phyloP scores from a whole-genome alignment of 352 stramenopile genomes.

The Aphanomyces astaci region DNA sequence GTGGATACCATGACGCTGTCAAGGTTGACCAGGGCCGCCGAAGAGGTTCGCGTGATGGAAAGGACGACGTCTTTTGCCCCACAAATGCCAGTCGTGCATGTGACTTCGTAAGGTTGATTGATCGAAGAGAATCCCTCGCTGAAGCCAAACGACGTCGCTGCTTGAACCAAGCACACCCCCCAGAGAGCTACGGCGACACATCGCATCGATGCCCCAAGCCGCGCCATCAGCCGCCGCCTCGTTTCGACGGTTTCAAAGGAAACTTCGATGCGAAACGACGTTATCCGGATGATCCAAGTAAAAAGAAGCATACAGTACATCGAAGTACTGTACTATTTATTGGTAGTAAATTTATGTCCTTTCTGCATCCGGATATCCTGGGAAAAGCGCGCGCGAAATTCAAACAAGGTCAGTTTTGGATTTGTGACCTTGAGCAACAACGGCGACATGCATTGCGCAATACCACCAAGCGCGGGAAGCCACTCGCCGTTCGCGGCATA shows the following conservation, averaged over 20 bases:
- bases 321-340: too few species aligned
- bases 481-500: background rate
- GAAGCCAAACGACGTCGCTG: conserved; percentile 32
- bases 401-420: background rate
- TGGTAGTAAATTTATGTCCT: background rate
- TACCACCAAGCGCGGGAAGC: background rate
- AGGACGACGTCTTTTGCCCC: conserved; percentile 30
- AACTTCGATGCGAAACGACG: background rate
- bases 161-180: background rate
- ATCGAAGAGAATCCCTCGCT: conserved; percentile 28
- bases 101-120: conserved; percentile 29
- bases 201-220: background rate
- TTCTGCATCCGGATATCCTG: background rate
- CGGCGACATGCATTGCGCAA: background rate
- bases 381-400: conserved; percentile 5
- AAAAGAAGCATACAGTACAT: too few species aligned
- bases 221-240: background rate
- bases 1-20: conserved; percentile 38
- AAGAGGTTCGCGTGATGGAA: conserved; percentile 29
- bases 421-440: background rate
- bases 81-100: conserved; percentile 32
- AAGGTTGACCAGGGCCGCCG: conserved; percentile 23
- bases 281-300: background rate
- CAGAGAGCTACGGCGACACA: conserved; percentile 5
- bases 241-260: background rate